Conservation (phyloP, 148 eudicot genomes). For the Spergularia marina region DNA sequence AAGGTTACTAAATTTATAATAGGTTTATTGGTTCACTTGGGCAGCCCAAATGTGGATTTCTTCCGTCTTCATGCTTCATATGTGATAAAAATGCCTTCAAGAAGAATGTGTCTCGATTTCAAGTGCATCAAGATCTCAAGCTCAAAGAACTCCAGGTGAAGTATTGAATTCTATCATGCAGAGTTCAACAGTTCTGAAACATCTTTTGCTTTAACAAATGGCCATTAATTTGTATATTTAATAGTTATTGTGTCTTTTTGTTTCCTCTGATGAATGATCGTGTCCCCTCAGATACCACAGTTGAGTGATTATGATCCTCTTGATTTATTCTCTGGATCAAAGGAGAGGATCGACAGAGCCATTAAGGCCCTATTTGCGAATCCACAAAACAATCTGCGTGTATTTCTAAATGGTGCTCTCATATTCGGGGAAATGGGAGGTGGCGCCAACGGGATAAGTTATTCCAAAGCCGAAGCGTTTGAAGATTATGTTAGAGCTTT, state of each 20-base stretch:
- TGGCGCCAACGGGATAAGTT: conserved; percentile 44
- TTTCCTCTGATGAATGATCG: conserved; percentile 18
- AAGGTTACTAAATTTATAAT: not conserved
- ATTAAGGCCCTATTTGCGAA: conserved; percentile 65
- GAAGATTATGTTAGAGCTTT: conserved; percentile 53
- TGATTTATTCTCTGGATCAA: conserved; percentile 87
- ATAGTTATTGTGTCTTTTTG: not conserved
- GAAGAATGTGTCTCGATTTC: conserved; percentile 72
- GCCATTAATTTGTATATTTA: not conserved
- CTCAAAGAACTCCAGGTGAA: conserved; percentile 61
- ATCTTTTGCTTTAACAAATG: not conserved
- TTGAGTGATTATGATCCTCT: conserved; percentile 82
- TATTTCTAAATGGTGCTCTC: conserved; percentile 80
- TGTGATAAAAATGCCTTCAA: conserved; percentile 61
- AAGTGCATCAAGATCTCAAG: conserved; percentile 86
- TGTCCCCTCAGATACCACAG: conserved; percentile 57
- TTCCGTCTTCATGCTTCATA: conserved; percentile 75
- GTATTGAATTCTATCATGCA: conserved; percentile 1
- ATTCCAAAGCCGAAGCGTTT: conserved; percentile 44
- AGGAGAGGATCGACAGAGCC: conserved; percentile 62
- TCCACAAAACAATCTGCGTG: conserved; percentile 93
- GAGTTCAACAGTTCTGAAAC: not conserved
- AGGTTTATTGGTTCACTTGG: conserved; percentile 22
- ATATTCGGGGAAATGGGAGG: conserved; percentile 76
- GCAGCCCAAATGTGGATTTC: conserved; percentile 98